Conservation (phyloP, 345 rosid species). For the Cardiospermum halicacabum region DNA sequence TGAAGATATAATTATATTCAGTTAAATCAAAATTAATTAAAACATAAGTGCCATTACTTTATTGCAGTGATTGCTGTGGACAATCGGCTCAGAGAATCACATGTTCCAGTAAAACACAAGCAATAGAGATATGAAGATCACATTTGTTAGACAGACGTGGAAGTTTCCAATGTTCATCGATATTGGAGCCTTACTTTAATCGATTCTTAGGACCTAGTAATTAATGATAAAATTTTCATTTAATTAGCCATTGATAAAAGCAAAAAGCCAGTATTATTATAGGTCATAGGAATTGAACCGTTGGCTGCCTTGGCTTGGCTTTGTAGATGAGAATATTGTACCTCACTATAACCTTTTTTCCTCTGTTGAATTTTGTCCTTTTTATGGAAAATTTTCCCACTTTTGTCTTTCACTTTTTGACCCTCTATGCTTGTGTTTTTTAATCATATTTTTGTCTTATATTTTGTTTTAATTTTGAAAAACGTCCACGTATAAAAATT, state of each 20-base stretch:
- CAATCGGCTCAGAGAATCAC: slow-evolving; percentile 7
- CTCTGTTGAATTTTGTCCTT: background rate
- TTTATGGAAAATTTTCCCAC: background rate
- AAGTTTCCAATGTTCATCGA: slow-evolving; percentile 20
- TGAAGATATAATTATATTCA: too few species aligned
- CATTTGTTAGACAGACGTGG: slow-evolving; percentile 15
- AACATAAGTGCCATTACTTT: background rate
- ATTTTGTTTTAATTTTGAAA: too few species aligned
- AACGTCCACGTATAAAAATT: too few species aligned
- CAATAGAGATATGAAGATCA: slow-evolving; percentile 6
- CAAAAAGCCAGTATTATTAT: background rate
- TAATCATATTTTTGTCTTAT: background rate
- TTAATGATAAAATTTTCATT: too few species aligned
- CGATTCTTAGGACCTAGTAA: background rate
- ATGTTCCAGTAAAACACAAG: background rate
- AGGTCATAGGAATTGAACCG: slow-evolving; percentile 4
- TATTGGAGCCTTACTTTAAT: background rate
- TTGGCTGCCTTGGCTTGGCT: slow-evolving; percentile 1
- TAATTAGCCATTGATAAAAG: too few species aligned
- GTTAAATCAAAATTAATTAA: too few species aligned
- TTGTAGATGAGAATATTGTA: slow-evolving; percentile 13
- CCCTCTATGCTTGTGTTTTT: background rate
- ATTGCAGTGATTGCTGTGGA: background rate
- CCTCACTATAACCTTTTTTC: background rate
- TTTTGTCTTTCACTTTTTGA: background rate